Percentiles rank a stretch among this genome's conserved stretches.
phyloP scores from a whole-genome alignment of 805 yeast species.

The Saccharomycopsis fermentans region DNA sequence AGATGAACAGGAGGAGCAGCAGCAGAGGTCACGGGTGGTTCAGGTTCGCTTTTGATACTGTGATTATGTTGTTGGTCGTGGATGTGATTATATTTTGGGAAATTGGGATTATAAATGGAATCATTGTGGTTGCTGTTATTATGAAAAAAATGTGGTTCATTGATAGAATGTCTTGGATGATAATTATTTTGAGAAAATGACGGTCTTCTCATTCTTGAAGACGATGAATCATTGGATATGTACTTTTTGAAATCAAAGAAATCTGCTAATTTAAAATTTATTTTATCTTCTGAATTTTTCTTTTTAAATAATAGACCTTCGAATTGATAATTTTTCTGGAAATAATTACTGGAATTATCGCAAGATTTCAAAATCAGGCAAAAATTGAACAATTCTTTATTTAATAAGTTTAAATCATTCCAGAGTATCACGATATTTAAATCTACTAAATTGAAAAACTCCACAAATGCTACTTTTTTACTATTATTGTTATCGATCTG shows the following conservation, averaged over 20 bases:
- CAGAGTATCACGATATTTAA: slow-evolving; percentile 23
- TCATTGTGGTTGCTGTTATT: too few relatives aligned
- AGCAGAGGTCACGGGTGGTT: neutral
- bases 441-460: slow-evolving; percentile 40
- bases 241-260: slow-evolving; percentile 13
- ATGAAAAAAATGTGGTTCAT: too few relatives aligned
- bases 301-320: neutral
- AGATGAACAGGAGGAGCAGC: neutral
- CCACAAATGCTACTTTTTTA: slow-evolving; percentile 53
- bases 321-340: neutral
- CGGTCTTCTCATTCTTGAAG: neutral
- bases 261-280: slow-evolving; percentile 9
- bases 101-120: too few relatives aligned
- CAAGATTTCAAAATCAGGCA: neutral
- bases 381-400: neutral
- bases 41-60: neutral
- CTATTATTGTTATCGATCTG: slow-evolving; percentile 21
- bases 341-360: neutral
- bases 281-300: neutral
- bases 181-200: neutral
- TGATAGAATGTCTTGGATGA: neutral
- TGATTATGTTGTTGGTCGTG: neutral
- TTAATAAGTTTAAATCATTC: slow-evolving; percentile 7
- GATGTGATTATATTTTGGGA: too few relatives aligned
- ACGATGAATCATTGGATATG: neutral